phyloP scores from a whole-genome alignment of 2,329 filamentous ascomycete genomes.

The Colletotrichum lupini region DNA sequence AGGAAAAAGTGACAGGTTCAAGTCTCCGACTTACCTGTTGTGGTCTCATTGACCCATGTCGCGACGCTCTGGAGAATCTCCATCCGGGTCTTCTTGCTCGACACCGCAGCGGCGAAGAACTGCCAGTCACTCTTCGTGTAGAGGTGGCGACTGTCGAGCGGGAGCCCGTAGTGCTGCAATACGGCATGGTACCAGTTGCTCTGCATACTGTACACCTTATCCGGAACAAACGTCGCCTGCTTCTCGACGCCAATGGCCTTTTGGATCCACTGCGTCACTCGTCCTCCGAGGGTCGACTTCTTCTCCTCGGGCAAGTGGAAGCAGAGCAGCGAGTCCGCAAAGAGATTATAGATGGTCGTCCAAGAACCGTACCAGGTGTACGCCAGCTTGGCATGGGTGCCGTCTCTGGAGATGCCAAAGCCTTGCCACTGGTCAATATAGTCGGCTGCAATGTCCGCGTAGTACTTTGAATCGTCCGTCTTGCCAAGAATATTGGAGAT shows the following conservation, averaged over 20 bases:
- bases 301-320: constrained; percentile 68
- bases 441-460: constrained; percentile 69
- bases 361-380: constrained; percentile 87
- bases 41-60: constrained; percentile 85
- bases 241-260: constrained; percentile 40
- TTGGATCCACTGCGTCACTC: constrained; percentile 26
- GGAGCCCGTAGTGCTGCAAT: constrained; percentile 83
- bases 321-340: constrained; percentile 80
- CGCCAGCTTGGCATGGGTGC: constrained; percentile 79
- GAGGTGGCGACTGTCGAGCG: constrained; percentile 83
- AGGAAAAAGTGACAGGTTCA: no score
- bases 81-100: constrained; percentile 73
- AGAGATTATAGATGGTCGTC: constrained; percentile 85
- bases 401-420: constrained; percentile 76
- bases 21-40: constrained; percentile 60
- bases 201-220: constrained; percentile 81
- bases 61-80: constrained; percentile 81
- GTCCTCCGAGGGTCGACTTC: constrained; percentile 21
- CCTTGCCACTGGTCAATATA: constrained; percentile 80
- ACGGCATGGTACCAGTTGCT: constrained; percentile 84
- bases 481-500: constrained; percentile 70
- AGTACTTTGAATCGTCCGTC: constrained; percentile 68
- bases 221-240: constrained; percentile 71
- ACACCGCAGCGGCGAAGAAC: constrained; percentile 86
- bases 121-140: constrained; percentile 95